Percentiles rank a stretch among this genome's conserved stretches.
phyloP scores from a whole-genome alignment of 371 early-diverging fungal species.

The Actinomortierella ambigua region DNA sequence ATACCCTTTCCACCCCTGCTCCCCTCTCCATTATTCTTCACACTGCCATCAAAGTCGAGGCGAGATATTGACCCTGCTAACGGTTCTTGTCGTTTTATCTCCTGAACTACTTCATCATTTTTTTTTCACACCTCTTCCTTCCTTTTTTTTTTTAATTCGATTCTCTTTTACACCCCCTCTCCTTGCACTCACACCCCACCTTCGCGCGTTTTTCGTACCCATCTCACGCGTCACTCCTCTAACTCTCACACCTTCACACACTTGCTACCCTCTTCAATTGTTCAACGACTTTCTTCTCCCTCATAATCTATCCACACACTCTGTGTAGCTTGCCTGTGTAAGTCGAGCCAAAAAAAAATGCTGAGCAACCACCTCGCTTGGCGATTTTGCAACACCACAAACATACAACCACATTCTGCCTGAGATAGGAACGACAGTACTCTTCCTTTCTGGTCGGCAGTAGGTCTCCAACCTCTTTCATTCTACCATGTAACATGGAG shows the following conservation, averaged over 20 bases:
- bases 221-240: background rate
- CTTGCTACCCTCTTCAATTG: background rate
- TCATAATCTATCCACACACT: background rate
- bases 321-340: background rate
- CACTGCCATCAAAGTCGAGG: no score
- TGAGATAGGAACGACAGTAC: no score
- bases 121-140: background rate
- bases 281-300: background rate
- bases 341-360: background rate
- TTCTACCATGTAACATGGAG: no score
- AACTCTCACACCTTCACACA: background rate
- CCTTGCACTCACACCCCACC: no score
- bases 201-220: background rate
- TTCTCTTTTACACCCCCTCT: background rate
- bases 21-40: no score
- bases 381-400: no score
- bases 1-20: no score
- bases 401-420: no score
- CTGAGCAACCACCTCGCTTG: background rate
- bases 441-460: no score
- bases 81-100: no score
- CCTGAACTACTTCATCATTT: background rate
- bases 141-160: slow-evolving; percentile 1
- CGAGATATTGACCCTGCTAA: no score
- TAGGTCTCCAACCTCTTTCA: no score